Percentiles rank a stretch among this genome's conserved stretches.
Evolutionary conservation across 768 basidiomycete species (phyloP).

Genomic region (Lyophyllum atratum): DNA sequence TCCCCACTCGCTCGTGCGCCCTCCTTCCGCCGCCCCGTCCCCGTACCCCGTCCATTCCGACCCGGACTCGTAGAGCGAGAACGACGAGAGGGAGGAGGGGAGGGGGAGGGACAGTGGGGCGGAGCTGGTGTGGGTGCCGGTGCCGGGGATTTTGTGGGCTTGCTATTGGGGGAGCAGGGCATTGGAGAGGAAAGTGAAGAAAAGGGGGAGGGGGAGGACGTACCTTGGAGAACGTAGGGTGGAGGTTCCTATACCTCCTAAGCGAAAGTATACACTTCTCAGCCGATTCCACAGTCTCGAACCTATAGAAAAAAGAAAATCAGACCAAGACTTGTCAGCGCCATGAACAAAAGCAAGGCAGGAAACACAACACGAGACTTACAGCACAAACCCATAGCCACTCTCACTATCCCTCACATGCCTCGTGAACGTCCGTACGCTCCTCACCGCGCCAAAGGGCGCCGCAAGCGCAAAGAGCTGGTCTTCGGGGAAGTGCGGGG

Average conservation of each 20-base stretch:
- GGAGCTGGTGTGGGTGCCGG: constrained; percentile 25
- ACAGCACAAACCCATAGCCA: constrained; percentile 82
- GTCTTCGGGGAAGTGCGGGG: constrained; percentile 81
- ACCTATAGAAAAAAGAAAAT: constrained; percentile 56
- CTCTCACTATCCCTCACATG: constrained; percentile 75
- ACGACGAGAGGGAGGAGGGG: neutral
- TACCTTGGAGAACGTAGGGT: constrained; percentile 88
- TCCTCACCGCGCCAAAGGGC: constrained; percentile 74
- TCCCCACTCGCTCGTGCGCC: neutral
- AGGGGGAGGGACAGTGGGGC: constrained; percentile 6
- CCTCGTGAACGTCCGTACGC: constrained; percentile 82
- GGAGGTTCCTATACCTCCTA: constrained; percentile 72
- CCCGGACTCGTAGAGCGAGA: neutral
- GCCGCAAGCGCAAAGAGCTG: constrained; percentile 70
- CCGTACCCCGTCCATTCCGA: constrained; percentile 4
- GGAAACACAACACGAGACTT: constrained; percentile 23
- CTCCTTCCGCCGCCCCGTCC: neutral
- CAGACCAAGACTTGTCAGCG: neutral
- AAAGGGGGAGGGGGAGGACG: constrained; percentile 7
- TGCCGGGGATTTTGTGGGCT: constrained; percentile 85
- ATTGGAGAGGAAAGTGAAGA: neutral
- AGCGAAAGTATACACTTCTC: constrained; percentile 74
- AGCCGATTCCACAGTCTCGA: constrained; percentile 65
- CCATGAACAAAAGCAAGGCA: neutral
- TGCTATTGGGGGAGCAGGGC: constrained; percentile 30